These are phyloP conservation scores for Chlorociboria aeruginascens DNA, from an alignment of 495 filamentous ascomycete genomes.

Conservation along the genomic window DNA sequence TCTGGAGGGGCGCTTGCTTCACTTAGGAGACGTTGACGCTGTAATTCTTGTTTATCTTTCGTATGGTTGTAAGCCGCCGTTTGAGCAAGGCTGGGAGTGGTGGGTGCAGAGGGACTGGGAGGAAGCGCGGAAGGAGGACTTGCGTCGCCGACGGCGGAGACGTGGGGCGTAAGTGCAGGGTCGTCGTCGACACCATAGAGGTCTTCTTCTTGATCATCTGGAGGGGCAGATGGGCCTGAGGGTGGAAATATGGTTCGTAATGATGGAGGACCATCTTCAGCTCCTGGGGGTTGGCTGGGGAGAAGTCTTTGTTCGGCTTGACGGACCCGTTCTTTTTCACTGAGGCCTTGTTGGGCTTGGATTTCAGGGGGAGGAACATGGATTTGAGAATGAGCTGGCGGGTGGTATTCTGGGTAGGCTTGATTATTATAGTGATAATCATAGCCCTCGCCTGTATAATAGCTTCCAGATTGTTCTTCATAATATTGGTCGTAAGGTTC, in stretches of 20 bases:
- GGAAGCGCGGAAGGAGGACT: neutral
- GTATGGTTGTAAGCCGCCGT: conserved; percentile 22
- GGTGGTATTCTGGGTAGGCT: conserved; percentile 23
- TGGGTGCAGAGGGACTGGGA: conserved; percentile 10
- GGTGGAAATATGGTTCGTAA: conserved; percentile 6
- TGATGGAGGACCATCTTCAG: conserved; percentile 33
- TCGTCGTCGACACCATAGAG: conserved; percentile 26
- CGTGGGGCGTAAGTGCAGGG: neutral
- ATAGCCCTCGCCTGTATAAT: conserved; percentile 27
- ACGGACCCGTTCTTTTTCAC: conserved; percentile 58
- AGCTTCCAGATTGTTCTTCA: conserved; percentile 21
- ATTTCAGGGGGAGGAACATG: conserved; percentile 38
- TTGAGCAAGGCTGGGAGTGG: conserved; percentile 30
- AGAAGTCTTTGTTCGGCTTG: conserved; percentile 56
- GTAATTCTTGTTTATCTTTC: conserved; percentile 84
- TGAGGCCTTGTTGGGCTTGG: conserved; percentile 38
- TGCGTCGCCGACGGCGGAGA: neutral
- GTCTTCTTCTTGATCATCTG: conserved; percentile 16
- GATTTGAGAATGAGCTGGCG: conserved; percentile 20
- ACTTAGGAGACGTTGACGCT: conserved; percentile 58
- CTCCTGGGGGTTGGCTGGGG: conserved; percentile 53
- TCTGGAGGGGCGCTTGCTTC: conserved; percentile 59
- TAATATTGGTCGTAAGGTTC: conserved; percentile 12
- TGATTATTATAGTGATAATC: conserved; percentile 22
- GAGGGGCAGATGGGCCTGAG: conserved; percentile 11